phyloP scores from a whole-genome alignment of 2,329 filamentous ascomycete genomes.

The Amauroascus niger region DNA sequence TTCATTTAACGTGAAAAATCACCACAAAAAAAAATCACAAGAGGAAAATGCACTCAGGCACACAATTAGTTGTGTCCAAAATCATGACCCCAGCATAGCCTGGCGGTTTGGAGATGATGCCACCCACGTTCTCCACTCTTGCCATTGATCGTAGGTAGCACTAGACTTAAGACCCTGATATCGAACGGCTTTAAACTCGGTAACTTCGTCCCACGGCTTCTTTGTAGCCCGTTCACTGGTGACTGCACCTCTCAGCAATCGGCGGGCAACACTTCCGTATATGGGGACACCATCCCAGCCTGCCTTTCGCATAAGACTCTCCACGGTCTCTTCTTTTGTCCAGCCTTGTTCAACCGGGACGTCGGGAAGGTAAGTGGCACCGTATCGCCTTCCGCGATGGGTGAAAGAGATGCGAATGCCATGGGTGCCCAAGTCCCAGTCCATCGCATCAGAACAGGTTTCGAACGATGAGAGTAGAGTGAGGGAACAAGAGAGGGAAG shows the following conservation, averaged over 20 bases:
- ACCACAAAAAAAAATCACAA: too few species aligned
- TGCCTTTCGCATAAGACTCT: conserved; percentile 87
- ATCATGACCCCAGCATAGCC: conserved; percentile 6
- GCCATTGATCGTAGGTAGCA: conserved; percentile 63
- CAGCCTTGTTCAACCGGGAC: conserved; percentile 88
- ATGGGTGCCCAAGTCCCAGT: conserved; percentile 81
- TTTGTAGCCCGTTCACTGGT: conserved; percentile 16
- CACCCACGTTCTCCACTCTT: conserved; percentile 69
- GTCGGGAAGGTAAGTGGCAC: conserved; percentile 84
- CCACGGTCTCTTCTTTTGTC: conserved; percentile 83
- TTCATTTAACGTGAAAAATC: neutral
- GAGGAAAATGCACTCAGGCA: too few species aligned
- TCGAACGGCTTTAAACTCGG: conserved; percentile 62
- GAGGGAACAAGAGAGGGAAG: conserved; percentile 48
- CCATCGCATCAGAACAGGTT: conserved; percentile 58
- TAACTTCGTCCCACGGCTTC: conserved; percentile 61
- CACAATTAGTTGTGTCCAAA: neutral
- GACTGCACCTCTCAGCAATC: conserved; percentile 35
- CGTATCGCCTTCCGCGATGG: conserved; percentile 62
- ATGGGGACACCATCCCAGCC: conserved; percentile 63
- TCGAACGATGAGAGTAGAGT: conserved; percentile 84
- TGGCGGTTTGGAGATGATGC: conserved; percentile 9
- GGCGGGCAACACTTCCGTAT: conserved; percentile 27
- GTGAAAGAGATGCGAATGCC: conserved; percentile 79
- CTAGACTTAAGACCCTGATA: conserved; percentile 78